Percentiles rank a stretch among this genome's conserved stretches.
Evolutionary conservation across 495 filamentous ascomycete species (phyloP).

Genomic region (Neurospora pannonica): DNA sequence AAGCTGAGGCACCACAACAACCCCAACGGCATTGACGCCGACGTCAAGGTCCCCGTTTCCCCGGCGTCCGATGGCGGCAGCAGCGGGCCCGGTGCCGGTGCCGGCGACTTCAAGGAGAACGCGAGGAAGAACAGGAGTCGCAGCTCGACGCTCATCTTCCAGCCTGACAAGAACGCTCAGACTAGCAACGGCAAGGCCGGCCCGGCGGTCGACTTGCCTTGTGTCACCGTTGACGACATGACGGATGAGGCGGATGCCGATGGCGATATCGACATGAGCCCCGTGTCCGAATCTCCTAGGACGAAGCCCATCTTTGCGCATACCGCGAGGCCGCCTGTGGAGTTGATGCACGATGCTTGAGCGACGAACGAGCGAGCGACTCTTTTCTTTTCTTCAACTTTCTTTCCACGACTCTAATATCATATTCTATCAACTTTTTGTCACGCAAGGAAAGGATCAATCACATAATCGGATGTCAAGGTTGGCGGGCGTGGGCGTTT

Average conservation of each 20-base stretch:
- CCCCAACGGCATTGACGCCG: constrained; percentile 8
- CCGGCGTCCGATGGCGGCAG: constrained; percentile 18
- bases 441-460: background rate
- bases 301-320: constrained; percentile 55
- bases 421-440: background rate
- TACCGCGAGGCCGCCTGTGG: constrained; percentile 78
- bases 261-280: constrained; percentile 12
- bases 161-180: constrained; percentile 47
- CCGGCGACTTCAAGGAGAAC: background rate
- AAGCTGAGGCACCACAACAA: constrained; percentile 45
- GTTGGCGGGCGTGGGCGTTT: background rate
- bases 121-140: constrained; percentile 23
- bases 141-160: constrained; percentile 39
- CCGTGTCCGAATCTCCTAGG: constrained; percentile 35
- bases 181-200: constrained; percentile 41
- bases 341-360: constrained; percentile 60
- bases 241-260: constrained; percentile 44
- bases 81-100: background rate
- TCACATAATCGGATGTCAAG: background rate
- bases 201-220: constrained; percentile 57
- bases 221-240: constrained; percentile 86
- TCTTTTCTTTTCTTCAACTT: background rate
- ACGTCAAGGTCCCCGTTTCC: constrained; percentile 15
- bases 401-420: background rate
- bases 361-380: background rate